Evolutionary conservation across 176 grass and related monocot species (phyloP).

Genomic region (Thinopyrum elongatum): DNA sequence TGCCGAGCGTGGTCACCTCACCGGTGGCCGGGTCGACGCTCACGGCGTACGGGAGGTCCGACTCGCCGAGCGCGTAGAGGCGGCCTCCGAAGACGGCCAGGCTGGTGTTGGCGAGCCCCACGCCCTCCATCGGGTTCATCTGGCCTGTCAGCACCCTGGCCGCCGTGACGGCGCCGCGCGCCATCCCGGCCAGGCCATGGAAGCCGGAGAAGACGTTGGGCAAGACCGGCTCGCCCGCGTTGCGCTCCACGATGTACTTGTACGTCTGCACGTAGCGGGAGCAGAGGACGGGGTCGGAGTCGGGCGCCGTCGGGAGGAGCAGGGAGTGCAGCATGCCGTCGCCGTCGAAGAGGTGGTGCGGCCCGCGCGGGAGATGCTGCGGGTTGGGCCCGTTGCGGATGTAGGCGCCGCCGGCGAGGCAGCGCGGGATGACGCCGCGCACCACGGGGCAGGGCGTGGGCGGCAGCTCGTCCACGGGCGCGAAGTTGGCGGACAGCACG

Average conservation of each 20-base stretch:
- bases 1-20: conserved; percentile 59
- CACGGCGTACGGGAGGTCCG: conserved; percentile 82
- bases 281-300: conserved; percentile 53
- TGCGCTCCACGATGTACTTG: conserved; percentile 80
- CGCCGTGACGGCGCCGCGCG: conserved; percentile 62
- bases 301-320: conserved; percentile 46
- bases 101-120: conserved; percentile 88
- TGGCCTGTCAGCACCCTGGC: conserved; percentile 84
- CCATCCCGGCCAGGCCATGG: conserved; percentile 69
- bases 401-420: conserved; percentile 85
- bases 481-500: conserved; percentile 75
- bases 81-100: conserved; percentile 67
- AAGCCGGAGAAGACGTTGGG: conserved; percentile 80
- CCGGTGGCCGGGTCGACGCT: conserved; percentile 48
- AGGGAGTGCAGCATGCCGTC: conserved; percentile 97
- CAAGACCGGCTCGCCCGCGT: conserved; percentile 61
- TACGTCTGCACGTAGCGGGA: conserved; percentile 95
- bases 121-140: conserved; percentile 66
- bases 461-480: conserved; percentile 83
- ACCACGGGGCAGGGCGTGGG: conserved; percentile 67
- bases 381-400: conserved; percentile 97
- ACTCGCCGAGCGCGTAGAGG: conserved; percentile 86
- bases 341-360: conserved; percentile 91
- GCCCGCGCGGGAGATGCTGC: conserved; percentile 75
- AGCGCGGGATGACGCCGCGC: conserved; percentile 72